Evolutionary conservation across 2,329 filamentous ascomycete genomes (phyloP), one percentile per base, ranked within the genome.

Genomic region (Penicillium crustosum): DNA sequence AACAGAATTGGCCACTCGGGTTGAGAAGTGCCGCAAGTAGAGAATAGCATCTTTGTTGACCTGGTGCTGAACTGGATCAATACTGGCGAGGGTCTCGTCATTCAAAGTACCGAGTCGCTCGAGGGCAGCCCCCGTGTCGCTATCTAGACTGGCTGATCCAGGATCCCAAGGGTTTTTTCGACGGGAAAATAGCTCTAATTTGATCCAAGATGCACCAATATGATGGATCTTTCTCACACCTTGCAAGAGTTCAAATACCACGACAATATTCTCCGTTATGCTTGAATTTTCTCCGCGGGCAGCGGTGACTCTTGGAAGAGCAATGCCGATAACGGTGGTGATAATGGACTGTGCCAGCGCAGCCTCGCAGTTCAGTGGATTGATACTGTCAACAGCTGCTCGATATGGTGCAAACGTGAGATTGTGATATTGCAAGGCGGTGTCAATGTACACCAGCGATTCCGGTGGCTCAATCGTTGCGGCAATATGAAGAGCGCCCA

Each of bases 101-200:
- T 72, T 73, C 25, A 75, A 47, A 2, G 61, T 49, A 2, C 58
- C 62, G 7, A 75, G 57, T 45, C 66, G 64, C 38, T 67, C 56
- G 13, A 75, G 60, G 8, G 73, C 72, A 21, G 52, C 44, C 23
- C 67, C 60, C 0, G 67, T 70, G 6, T 68, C 67, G 2, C 25
- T 35, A 31, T 75, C 72, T 27, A 73, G 33, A 19, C 54, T 55
- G 4, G 51, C 51, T 1, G 53, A 17, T 12, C 74, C 72, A 23
- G 75, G 65, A 7, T 75, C 79, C 78, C 80, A 81, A 61, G 81
- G 80, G 21, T 70, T 69, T 0, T 65, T 65, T 39, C 75, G 77
- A 3, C 73, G 73, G 25, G 74, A 78, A 66, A 83, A 84, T 1
- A 84, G 71, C 73, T 79, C 82, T 17, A 79, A 77, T 62, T 83